phyloP scores from a whole-genome alignment of 108 stramenopile species.

The Nannochloropsis oceanica region DNA sequence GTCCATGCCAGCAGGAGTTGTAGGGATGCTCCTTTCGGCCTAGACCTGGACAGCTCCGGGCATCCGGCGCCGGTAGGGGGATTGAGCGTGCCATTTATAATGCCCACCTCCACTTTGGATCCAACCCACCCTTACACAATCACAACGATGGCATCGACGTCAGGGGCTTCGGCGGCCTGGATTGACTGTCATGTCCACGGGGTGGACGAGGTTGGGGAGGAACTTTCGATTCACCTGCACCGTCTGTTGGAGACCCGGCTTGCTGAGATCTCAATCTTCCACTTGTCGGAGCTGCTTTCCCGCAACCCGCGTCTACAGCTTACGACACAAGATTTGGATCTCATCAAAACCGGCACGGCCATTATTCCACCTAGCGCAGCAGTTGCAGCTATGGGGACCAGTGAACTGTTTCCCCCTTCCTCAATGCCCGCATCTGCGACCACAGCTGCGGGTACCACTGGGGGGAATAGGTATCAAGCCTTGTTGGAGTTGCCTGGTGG shows the following conservation, averaged over 20 bases:
- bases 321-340: not conserved
- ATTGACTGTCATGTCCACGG: not conserved
- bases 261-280: not conserved
- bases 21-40: not conserved
- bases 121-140: not conserved
- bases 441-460: not conserved
- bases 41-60: not conserved
- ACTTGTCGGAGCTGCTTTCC: not conserved
- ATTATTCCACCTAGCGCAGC: not conserved
- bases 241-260: not conserved
- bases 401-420: not conserved
- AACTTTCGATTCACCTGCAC: not conserved
- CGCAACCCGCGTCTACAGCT: not conserved
- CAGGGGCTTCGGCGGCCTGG: not conserved
- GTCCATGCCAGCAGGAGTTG: not conserved
- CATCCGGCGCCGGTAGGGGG: not conserved
- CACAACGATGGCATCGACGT: not conserved
- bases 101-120: not conserved
- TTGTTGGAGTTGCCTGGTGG: not conserved
- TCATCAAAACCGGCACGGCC: not conserved
- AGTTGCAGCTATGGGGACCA: not conserved
- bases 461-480: not conserved
- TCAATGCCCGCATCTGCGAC: not conserved
- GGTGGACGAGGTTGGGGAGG: not conserved
- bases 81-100: not conserved